Evolutionary conservation across 352 stramenopile genomes (phyloP), one percentile per base, ranked within the genome.

Genomic region (Blastocystis sp.): DNA sequence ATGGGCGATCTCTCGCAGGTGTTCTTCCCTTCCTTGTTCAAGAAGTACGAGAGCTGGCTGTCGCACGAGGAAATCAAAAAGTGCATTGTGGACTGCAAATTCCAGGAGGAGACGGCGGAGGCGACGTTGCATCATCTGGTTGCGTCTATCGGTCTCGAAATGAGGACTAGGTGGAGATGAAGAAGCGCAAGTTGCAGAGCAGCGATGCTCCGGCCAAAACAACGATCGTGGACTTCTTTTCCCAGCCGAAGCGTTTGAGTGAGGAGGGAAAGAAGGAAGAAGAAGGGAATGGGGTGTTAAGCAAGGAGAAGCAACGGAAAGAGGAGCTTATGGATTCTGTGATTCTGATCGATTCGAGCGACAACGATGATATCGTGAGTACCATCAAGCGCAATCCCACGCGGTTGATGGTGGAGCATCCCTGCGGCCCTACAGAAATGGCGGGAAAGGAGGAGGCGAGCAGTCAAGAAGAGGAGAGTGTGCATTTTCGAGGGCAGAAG

Each of bases 11-110:
- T 7, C 0, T 7, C 48, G 48, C 48, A 57, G 6, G 6, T 57
- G 6, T 28, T 84, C 74, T 84, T 68, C 21, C 74, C 74, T 7
- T 84, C 74, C 34, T 59, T 84, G n/a, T 84, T 84, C 60, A 70
- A 69, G 17, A 42, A 84, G 42, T 84, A 52, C 48, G 2, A 14
- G 17, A 19, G 6, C n/a, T 1, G 2, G 40, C 24, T 84, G n/a
- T 34, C 74, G 10, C n/a, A 57, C 3, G 34, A 59, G 6, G 74
- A 68, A 42, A 70, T 84, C 52, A 54, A 38, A 14, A 40, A 54
- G 1, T 66, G 52, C 2, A 69, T 84, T 3, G 57, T 84, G 34
- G 57, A 84, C 45, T 59, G 60, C 74, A 68, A 84, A 34, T 84
- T 57, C 48, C 28, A 62, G 38, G 28, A 52, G 34, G 28, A 28